These are phyloP conservation scores for Dactylonectria macrodidyma DNA, from an alignment of 2,329 filamentous ascomycete genomes.

Conservation along the genomic window DNA sequence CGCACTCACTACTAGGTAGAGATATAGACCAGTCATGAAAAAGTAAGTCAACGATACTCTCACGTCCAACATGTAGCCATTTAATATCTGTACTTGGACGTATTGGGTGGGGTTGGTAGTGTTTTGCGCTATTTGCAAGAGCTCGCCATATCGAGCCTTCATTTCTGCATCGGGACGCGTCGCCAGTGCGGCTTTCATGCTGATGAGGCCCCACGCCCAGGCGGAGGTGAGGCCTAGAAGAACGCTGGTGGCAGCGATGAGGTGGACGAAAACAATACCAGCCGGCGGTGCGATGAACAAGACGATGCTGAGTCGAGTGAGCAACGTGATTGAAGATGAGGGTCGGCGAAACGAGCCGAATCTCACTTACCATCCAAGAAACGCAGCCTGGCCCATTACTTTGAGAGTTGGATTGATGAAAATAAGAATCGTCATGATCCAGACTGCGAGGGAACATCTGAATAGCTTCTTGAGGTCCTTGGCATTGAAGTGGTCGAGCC, in stretches of 20 bases:
- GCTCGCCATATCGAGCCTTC: conserved; percentile 24
- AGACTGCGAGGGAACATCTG: conserved; percentile 40
- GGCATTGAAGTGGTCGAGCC: conserved; percentile 42
- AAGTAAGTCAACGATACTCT: conserved; percentile 38
- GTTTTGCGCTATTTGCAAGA: conserved; percentile 35
- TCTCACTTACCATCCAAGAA: conserved; percentile 26
- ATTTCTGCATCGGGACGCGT: conserved; percentile 35
- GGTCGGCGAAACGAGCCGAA: background rate
- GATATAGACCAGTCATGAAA: conserved; percentile 38
- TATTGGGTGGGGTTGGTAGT: conserved; percentile 34
- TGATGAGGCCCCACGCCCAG: conserved; percentile 39
- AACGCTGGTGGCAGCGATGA: conserved; percentile 34
- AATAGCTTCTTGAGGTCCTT: conserved; percentile 43
- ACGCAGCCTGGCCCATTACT: conserved; percentile 33
- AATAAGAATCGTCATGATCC: conserved; percentile 41
- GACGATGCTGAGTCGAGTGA: conserved; percentile 27
- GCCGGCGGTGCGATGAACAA: conserved; percentile 41
- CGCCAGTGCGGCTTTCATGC: conserved; percentile 40
- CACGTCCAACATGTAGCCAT: conserved; percentile 39
- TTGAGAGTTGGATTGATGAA: conserved; percentile 37
- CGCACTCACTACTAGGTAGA: conserved; percentile 30
- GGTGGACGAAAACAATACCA: conserved; percentile 40
- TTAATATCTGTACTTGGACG: conserved; percentile 28
- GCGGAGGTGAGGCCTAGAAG: conserved; percentile 30
- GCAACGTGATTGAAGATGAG: background rate